Evolutionary conservation across 768 basidiomycete species (phyloP).

Genomic region (Amanita thiersii): DNA sequence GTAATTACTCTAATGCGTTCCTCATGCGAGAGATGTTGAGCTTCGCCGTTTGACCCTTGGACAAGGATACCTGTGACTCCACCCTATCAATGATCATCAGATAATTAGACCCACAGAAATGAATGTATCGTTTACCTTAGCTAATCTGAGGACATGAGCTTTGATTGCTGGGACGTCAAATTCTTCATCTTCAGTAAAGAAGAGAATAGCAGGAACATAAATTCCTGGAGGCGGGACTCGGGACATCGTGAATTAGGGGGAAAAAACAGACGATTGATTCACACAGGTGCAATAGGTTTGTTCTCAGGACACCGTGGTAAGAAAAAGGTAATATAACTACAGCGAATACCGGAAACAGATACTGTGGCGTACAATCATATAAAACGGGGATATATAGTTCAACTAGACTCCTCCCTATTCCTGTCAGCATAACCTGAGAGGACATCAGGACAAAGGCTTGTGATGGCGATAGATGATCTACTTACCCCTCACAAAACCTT

Average conservation of each 20-base stretch:
- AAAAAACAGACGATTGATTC: not conserved
- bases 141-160: conserved; percentile 66
- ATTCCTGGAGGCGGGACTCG: conserved; percentile 55
- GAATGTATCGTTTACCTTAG: conserved; percentile 37
- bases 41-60: conserved; percentile 71
- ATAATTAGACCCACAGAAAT: conserved; percentile 11
- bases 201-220: conserved; percentile 75
- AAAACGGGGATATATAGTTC: not conserved
- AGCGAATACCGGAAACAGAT: no score
- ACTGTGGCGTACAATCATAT: not conserved
- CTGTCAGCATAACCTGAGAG: conserved; percentile 12
- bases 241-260: conserved; percentile 14
- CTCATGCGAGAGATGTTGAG: conserved; percentile 66
- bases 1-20: conserved; percentile 59
- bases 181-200: conserved; percentile 61
- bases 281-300: not conserved
- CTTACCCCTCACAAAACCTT: conserved; percentile 41
- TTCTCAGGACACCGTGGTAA: not conserved
- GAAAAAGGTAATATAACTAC: no score
- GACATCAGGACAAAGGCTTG: not conserved
- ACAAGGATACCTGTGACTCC: conserved; percentile 67
- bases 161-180: conserved; percentile 61
- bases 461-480: not conserved
- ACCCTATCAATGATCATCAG: conserved; percentile 38
- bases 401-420: not conserved